Conservation (phyloP, 1,139 yeast species). For the Debaryomyces sp. region DNA sequence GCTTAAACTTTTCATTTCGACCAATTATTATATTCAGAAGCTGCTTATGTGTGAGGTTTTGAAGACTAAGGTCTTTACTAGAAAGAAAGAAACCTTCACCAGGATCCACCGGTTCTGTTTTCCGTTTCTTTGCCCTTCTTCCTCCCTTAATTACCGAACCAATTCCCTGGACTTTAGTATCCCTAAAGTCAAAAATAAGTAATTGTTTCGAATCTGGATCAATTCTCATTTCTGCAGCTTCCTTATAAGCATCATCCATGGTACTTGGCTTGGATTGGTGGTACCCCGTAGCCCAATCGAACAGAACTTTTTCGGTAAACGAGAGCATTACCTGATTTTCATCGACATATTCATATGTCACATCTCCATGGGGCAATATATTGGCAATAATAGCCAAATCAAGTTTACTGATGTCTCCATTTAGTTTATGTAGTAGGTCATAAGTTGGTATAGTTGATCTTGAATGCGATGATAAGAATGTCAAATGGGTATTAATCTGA, state of each 20-base stretch:
- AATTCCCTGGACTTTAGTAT: constrained; percentile 54
- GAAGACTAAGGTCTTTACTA: constrained; percentile 23
- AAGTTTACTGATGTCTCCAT: constrained; percentile 28
- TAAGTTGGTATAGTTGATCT: constrained; percentile 44
- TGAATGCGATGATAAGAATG: constrained; percentile 46
- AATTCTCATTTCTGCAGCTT: constrained; percentile 13
- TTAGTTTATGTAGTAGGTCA: constrained; percentile 35
- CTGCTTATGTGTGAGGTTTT: constrained; percentile 32
- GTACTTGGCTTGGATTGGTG: constrained; percentile 36
- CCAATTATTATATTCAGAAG: constrained; percentile 61
- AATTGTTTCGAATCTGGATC: constrained; percentile 46
- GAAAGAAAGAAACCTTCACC: constrained; percentile 29
- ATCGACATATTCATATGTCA: constrained; percentile 70
- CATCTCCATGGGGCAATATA: constrained; percentile 69
- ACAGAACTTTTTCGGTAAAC: constrained; percentile 34
- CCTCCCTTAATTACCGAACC: constrained; percentile 30
- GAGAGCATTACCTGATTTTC: constrained; percentile 58
- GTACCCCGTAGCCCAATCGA: constrained; percentile 49
- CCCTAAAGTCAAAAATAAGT: constrained; percentile 76
- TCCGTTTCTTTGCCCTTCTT: constrained; percentile 19
- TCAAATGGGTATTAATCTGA: constrained; percentile 44
- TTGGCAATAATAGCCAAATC: constrained; percentile 68
- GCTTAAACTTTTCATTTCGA: constrained; percentile 56
- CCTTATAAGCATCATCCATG: constrained; percentile 35
- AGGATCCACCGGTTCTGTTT: constrained; percentile 8